Percentiles rank a stretch among this genome's conserved stretches.
These are phyloP conservation scores for Candida sp. DNA, from an alignment of 1,139 yeast species.

Conservation along the genomic window DNA sequence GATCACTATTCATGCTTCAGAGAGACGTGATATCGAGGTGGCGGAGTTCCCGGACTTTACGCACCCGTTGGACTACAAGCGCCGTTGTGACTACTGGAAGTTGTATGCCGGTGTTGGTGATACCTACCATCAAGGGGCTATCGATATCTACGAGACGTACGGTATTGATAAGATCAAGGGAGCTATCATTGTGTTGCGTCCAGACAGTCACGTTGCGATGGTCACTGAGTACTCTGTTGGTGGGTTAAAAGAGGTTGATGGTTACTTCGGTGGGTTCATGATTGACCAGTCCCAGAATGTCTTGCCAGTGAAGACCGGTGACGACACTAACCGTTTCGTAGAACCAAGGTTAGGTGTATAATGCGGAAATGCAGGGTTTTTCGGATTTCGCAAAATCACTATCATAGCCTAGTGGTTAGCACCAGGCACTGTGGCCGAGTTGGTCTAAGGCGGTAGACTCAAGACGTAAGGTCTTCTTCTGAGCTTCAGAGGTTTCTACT, in stretches of 20 bases:
- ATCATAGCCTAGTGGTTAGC: too few species aligned
- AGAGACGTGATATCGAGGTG: conserved; percentile 21
- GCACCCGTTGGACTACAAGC: conserved; percentile 25
- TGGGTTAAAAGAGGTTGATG: conserved; percentile 23
- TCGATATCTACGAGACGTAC: conserved; percentile 21
- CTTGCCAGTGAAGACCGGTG: conserved; percentile 4
- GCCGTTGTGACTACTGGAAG: conserved; percentile 31
- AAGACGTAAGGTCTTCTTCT: too few species aligned
- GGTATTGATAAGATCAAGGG: conserved; percentile 29
- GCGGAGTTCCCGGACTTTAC: conserved; percentile 28
- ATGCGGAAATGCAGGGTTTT: too few species aligned
- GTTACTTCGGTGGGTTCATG: conserved; percentile 25
- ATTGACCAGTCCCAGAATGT: conserved; percentile 17
- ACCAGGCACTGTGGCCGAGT: too few species aligned
- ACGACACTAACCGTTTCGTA: too few species aligned
- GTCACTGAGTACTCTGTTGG: conserved; percentile 19
- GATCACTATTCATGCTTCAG: conserved; percentile 23
- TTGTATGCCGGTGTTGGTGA: conserved; percentile 24
- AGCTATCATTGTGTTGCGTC: conserved; percentile 30
- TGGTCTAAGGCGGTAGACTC: too few species aligned
- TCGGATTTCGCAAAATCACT: too few species aligned
- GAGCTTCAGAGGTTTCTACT: too few species aligned
- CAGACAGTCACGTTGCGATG: conserved; percentile 36
- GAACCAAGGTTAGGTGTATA: too few species aligned
- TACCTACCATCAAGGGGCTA: conserved; percentile 13